A percentile compares a stretch with the other conserved stretches of the same genome.
Conservation (phyloP, 306 rosid species). For the Sechiopsis laciniata region DNA sequence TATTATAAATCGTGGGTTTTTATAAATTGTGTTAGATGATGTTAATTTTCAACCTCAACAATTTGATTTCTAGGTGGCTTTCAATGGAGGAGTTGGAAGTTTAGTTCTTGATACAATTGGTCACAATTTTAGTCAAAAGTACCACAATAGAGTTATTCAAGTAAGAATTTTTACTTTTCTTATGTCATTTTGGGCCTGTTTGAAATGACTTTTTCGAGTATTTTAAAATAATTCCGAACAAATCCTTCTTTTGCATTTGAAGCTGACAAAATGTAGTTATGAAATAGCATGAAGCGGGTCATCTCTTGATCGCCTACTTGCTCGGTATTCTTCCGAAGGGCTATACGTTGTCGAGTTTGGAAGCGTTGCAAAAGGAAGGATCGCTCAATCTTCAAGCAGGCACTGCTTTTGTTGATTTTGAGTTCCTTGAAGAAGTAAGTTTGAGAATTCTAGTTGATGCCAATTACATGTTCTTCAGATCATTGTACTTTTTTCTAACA, state of each 20-base stretch:
- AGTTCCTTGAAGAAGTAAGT: conserved; percentile 77
- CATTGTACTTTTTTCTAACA: background rate
- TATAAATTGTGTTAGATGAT: too few relatives aligned
- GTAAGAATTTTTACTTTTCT: conserved; percentile 25
- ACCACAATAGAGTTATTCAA: conserved; percentile 82
- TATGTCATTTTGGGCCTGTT: background rate
- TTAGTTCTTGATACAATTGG: conserved; percentile 85
- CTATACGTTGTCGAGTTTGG: conserved; percentile 67
- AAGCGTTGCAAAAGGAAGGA: conserved; percentile 76
- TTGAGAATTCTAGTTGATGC: background rate
- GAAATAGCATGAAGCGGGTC: conserved; percentile 98
- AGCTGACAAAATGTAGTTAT: background rate
- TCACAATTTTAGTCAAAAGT: conserved; percentile 69
- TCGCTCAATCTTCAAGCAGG: conserved; percentile 98
- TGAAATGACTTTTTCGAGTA: background rate
- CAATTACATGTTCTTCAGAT: background rate
- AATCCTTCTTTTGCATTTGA: background rate
- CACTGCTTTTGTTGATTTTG: conserved; percentile 81
- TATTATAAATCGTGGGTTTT: too few relatives aligned
- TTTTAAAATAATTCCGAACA: too few relatives aligned
- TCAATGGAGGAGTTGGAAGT: conserved; percentile 72
- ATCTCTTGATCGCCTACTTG: conserved; percentile 81
- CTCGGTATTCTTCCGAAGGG: conserved; percentile 83
- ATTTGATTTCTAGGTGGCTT: conserved; percentile 45
- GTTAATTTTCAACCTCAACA: background rate